Percentiles rank a stretch among this genome's conserved stretches.
phyloP scores from a whole-genome alignment of 768 basidiomycete species.

The Inosperma sp. region DNA sequence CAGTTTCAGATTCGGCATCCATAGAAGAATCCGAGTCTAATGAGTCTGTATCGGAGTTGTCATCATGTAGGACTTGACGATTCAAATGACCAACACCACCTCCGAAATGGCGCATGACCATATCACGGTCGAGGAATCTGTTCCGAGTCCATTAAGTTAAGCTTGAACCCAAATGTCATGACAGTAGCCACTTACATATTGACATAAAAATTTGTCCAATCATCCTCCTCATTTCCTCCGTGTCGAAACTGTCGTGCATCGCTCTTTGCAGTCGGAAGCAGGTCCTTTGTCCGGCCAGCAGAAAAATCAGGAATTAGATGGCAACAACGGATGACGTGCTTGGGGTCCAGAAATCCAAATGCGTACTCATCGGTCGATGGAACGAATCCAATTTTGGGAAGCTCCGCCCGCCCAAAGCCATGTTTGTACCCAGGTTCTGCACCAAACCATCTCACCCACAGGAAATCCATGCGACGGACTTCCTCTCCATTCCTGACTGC shows the following conservation, averaged over 20 bases:
- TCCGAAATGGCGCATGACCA: slow-evolving; percentile 9
- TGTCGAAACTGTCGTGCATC: slow-evolving; percentile 2
- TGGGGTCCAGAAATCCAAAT: slow-evolving; percentile 9
- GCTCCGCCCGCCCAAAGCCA: background rate
- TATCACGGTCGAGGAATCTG: slow-evolving; percentile 10
- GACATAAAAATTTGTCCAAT: slow-evolving; percentile 10
- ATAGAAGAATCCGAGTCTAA: too few relatives aligned
- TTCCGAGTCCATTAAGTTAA: background rate
- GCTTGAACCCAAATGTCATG: too few relatives aligned
- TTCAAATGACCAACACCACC: slow-evolving; percentile 9
- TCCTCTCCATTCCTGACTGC: slow-evolving; percentile 7
- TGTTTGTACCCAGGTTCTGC: slow-evolving; percentile 8
- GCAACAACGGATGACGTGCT: slow-evolving; percentile 7
- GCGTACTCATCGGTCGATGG: slow-evolving; percentile 10
- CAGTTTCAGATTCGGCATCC: too few relatives aligned
- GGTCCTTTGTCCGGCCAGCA: slow-evolving; percentile 4
- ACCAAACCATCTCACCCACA: slow-evolving; percentile 10
- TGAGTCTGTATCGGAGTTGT: too few relatives aligned
- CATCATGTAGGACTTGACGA: too few relatives aligned
- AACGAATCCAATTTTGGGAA: slow-evolving; percentile 11
- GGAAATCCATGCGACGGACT: slow-evolving; percentile 11
- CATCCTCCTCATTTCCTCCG: slow-evolving; percentile 3
- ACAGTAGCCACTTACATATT: slow-evolving; percentile 9
- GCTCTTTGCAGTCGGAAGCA: slow-evolving; percentile 6
- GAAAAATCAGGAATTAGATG: slow-evolving; percentile 10